These are phyloP conservation scores for Dorcoceras hygrometricum DNA, from an alignment of 257 asterid genomes.

Conservation along the genomic window DNA sequence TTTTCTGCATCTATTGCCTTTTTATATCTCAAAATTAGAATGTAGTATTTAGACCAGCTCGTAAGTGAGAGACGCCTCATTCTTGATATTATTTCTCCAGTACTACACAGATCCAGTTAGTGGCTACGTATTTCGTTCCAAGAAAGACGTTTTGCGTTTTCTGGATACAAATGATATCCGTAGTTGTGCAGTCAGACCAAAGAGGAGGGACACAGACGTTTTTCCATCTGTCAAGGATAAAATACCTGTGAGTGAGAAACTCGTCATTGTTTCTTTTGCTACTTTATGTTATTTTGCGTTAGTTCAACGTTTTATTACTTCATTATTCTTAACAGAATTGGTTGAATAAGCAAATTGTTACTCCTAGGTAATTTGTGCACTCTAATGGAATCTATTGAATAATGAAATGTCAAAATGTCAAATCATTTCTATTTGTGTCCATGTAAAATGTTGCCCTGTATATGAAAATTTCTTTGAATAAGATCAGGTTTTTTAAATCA, in stretches of 20 bases:
- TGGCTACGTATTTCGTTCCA: slow-evolving; percentile 43
- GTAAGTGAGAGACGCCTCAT: neutral
- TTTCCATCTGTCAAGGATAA: slow-evolving; percentile 6
- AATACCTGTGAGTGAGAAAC: slow-evolving; percentile 29
- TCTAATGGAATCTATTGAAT: neutral
- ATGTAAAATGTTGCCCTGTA: neutral
- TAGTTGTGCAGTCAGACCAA: slow-evolving; percentile 37
- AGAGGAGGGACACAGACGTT: slow-evolving; percentile 19
- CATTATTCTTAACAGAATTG: neutral
- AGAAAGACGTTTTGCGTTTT: slow-evolving; percentile 41
- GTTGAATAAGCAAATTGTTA: neutral
- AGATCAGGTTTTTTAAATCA: neutral
- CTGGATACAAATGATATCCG: slow-evolving; percentile 34
- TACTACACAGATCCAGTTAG: slow-evolving; percentile 36
- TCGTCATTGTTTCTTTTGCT: slow-evolving; percentile 7
- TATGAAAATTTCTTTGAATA: no score
- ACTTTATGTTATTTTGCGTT: neutral
- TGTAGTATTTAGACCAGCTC: neutral
- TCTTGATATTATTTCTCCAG: slow-evolving; percentile 24
- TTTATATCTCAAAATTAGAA: neutral
- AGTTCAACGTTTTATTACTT: neutral
- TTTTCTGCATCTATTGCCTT: slow-evolving; percentile 6
- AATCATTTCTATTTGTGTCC: neutral
- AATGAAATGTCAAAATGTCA: neutral
- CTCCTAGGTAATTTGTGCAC: neutral